Evolutionary conservation across 148 eudicot genomes (phyloP).

Genomic region (Beta vulgaris): DNA sequence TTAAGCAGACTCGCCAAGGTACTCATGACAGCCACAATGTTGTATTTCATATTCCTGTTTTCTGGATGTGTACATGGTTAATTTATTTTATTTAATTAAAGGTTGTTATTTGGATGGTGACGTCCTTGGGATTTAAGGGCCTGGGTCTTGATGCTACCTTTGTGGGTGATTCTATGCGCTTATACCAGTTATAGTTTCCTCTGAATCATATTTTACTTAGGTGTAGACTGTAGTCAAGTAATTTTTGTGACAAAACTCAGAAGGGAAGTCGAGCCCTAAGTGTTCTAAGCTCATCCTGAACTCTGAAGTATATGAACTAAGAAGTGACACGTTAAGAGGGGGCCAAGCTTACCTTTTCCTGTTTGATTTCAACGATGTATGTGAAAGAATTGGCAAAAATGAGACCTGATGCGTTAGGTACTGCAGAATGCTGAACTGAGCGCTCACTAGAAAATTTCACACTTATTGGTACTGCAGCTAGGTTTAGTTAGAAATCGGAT

Average conservation of each 20-base stretch:
- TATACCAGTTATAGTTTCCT: neutral
- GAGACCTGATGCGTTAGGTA: neutral
- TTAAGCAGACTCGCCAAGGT: slow-evolving; percentile 75
- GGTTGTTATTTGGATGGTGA: neutral
- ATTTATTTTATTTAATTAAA: neutral
- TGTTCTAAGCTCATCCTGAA: neutral
- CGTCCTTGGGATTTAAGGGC: neutral
- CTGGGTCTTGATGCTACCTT: neutral
- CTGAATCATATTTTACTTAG: neutral
- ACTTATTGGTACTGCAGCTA: neutral
- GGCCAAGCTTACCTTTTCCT: neutral
- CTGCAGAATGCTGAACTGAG: neutral
- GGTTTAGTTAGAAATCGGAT: neutral
- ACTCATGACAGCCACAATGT: slow-evolving; percentile 19
- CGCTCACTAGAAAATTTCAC: neutral
- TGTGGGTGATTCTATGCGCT: neutral
- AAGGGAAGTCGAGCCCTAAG: neutral
- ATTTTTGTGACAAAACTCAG: neutral
- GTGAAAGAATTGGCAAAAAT: neutral
- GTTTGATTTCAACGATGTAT: neutral
- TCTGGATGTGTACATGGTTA: neutral
- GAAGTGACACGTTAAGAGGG: neutral
- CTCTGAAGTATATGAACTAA: neutral
- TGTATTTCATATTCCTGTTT: neutral
- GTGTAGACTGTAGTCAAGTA: too few relatives aligned